Conservation (phyloP, 805 yeast species). For the Schwanniomyces vanrijiae region DNA sequence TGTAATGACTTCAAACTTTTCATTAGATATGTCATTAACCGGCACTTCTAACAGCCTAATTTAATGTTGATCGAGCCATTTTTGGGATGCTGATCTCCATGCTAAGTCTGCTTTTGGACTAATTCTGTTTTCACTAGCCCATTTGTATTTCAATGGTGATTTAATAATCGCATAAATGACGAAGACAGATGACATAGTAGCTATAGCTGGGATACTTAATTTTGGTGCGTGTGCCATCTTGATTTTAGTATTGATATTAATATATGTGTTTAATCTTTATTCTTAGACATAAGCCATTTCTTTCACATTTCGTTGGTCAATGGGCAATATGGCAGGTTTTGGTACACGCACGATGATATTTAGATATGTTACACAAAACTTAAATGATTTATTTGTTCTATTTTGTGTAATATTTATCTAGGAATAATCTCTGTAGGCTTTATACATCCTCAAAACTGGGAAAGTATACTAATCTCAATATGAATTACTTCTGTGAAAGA, state of each 20-base stretch:
- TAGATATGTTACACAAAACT: background rate
- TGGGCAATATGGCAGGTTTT: background rate
- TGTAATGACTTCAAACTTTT: conserved; percentile 1
- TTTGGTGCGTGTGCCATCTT: conserved; percentile 34
- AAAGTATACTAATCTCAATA: too few species aligned
- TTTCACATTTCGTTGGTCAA: conserved; percentile 14
- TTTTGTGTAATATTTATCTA: background rate
- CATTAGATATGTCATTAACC: background rate
- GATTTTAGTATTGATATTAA: background rate
- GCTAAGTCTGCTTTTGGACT: conserved; percentile 50
- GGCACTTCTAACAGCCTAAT: background rate
- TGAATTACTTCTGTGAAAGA: too few species aligned
- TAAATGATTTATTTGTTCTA: background rate
- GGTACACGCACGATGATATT: background rate
- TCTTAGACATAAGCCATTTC: conserved; percentile 7
- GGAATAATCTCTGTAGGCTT: too few species aligned
- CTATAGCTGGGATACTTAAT: conserved; percentile 39
- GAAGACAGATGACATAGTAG: conserved; percentile 43
- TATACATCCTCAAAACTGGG: too few species aligned
- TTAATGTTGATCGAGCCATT: conserved; percentile 37
- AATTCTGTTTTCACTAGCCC: conserved; percentile 41
- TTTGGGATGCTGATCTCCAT: conserved; percentile 46
- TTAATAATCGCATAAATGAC: conserved; percentile 36
- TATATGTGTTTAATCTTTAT: too few species aligned
- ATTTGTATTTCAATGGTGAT: conserved; percentile 43